Percentiles rank a stretch among this genome's conserved stretches.
These are phyloP conservation scores for Musa itinerans DNA, from an alignment of 176 grass and related monocot genomes.

Conservation along the genomic window DNA sequence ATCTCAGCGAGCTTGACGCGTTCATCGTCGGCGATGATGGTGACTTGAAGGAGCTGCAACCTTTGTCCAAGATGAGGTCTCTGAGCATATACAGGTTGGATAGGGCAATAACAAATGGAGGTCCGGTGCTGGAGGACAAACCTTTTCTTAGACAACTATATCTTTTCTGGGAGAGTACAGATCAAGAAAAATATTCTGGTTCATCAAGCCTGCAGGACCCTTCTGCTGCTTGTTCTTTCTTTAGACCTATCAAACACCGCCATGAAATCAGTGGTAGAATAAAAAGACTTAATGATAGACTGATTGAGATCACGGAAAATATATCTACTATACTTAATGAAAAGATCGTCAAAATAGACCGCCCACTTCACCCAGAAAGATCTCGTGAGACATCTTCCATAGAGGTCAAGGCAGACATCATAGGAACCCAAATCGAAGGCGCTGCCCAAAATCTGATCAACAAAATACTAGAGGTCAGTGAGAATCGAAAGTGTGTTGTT, in stretches of 20 bases:
- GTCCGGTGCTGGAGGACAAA: constrained; percentile 34
- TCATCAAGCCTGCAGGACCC: no score
- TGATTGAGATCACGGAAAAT: not conserved
- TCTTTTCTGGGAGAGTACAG: constrained; percentile 28
- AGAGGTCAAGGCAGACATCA: not conserved
- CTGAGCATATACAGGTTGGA: constrained; percentile 51
- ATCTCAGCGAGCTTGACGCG: constrained; percentile 57
- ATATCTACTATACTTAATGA: not conserved
- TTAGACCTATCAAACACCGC: not conserved
- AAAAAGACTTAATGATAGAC: not conserved
- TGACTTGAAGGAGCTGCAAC: constrained; percentile 49
- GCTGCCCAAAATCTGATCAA: not conserved
- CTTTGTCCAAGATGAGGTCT: constrained; percentile 53
- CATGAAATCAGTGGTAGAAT: not conserved
- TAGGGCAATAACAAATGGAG: constrained; percentile 29
- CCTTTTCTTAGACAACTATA: constrained; percentile 44
- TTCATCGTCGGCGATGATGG: constrained; percentile 52
- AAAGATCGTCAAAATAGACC: no score
- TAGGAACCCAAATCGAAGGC: not conserved
- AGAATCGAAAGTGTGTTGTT: no score
- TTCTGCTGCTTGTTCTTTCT: not conserved
- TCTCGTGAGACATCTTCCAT: not conserved
- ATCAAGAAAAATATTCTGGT: no score
- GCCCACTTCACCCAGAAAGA: no score
- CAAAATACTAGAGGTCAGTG: not conserved